Evolutionary conservation across 2,329 filamentous ascomycete species (phyloP).

Genomic region (Botryosphaeria agaves): DNA sequence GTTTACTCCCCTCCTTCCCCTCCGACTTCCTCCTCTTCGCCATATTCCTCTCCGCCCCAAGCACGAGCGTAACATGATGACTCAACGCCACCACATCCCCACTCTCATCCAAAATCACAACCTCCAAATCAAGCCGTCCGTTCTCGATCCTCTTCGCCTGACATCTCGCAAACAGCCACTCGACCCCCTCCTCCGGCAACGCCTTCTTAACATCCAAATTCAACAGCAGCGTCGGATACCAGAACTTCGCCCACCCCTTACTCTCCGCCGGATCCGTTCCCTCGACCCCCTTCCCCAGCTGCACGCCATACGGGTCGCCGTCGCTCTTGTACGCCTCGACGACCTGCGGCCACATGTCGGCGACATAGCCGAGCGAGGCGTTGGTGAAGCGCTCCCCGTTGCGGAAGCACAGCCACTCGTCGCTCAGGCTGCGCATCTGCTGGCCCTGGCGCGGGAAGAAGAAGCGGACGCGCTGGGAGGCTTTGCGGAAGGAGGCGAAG

Average conservation of each 20-base stretch:
- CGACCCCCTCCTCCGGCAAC: slow-evolving; percentile 47
- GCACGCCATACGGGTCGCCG: slow-evolving; percentile 16
- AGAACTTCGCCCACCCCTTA: slow-evolving; percentile 27
- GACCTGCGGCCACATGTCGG: slow-evolving; percentile 52
- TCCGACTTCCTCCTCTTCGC: slow-evolving; percentile 25
- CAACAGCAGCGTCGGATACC: slow-evolving; percentile 62
- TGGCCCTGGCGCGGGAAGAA: slow-evolving; percentile 34
- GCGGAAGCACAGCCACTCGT: slow-evolving; percentile 50
- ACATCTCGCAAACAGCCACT: slow-evolving; percentile 54
- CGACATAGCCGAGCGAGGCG: slow-evolving; percentile 44
- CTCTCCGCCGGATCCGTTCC: slow-evolving; percentile 8
- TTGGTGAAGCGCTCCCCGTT: slow-evolving; percentile 47
- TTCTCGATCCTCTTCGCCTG: slow-evolving; percentile 50
- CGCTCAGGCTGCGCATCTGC: slow-evolving; percentile 24
- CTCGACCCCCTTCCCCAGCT: slow-evolving; percentile 12
- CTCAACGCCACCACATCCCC: slow-evolving; percentile 51
- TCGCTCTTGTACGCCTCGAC: slow-evolving; percentile 30
- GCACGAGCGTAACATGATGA: slow-evolving; percentile 48
- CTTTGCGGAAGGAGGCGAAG: slow-evolving; percentile 28
- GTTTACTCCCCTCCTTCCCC: slow-evolving; percentile 1
- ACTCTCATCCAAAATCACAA: slow-evolving; percentile 45
- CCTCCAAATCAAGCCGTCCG: slow-evolving; percentile 58
- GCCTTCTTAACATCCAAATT: slow-evolving; percentile 64
- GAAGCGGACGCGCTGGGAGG: slow-evolving; percentile 31
- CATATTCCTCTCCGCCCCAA: slow-evolving; percentile 47